Conservation (phyloP, 257 asterid genomes). For the Eustoma russellianum region DNA sequence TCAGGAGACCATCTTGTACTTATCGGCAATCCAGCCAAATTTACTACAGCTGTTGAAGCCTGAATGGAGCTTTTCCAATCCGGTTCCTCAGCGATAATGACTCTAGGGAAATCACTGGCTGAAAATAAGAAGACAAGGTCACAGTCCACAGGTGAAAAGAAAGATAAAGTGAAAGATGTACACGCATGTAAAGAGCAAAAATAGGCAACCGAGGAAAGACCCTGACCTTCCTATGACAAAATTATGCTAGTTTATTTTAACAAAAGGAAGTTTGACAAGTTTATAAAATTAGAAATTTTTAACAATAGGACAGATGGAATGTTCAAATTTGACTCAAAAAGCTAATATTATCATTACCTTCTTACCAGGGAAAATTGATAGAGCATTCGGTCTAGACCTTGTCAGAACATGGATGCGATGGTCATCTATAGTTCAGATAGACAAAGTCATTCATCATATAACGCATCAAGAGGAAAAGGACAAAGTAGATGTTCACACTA, state of each 20-base stretch:
- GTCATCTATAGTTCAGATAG: constrained; percentile 40
- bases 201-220: too few species aligned
- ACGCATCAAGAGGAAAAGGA: too few species aligned
- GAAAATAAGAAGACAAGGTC: constrained; percentile 10
- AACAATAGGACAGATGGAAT: not conserved
- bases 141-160: not conserved
- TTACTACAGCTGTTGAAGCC: constrained; percentile 88
- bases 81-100: constrained; percentile 67
- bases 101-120: constrained; percentile 68
- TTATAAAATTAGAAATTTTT: too few species aligned
- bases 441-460: too few species aligned
- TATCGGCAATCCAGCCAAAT: constrained; percentile 87
- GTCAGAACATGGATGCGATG: constrained; percentile 78
- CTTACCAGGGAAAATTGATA: constrained; percentile 87
- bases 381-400: constrained; percentile 69
- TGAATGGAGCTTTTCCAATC: constrained; percentile 74
- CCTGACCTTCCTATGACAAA: too few species aligned
- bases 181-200: too few species aligned
- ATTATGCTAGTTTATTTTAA: too few species aligned
- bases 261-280: too few species aligned
- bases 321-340: not conserved
- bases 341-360: constrained; percentile 57
- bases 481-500: too few species aligned
- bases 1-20: constrained; percentile 92
- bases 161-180: not conserved